These are phyloP conservation scores for Backusella australiensis DNA, from an alignment of 192 early-diverging fungal genomes.

Conservation along the genomic window DNA sequence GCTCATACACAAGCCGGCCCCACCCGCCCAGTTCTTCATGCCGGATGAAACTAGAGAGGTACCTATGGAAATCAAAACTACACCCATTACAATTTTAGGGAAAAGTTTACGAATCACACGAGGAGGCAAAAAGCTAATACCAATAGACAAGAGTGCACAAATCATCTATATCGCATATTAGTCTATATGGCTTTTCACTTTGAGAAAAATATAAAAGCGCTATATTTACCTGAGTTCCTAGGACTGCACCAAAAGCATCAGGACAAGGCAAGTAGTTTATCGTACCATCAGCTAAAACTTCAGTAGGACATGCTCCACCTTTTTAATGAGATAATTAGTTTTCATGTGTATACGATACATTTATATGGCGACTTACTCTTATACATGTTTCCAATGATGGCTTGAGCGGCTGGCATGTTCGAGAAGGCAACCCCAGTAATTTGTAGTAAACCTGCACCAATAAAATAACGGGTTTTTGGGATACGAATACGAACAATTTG, in stretches of 20 bases:
- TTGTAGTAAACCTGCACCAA: constrained; percentile 35
- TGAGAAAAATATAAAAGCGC: background rate
- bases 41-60: constrained; percentile 44
- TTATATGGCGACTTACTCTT: background rate
- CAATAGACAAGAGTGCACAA: constrained; percentile 44
- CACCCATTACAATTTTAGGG: constrained; percentile 56
- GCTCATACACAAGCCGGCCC: constrained; percentile 41
- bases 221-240: constrained; percentile 37
- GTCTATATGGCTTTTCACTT: background rate
- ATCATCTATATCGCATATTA: constrained; percentile 31
- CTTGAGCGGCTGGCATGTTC: constrained; percentile 47
- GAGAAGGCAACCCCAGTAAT: constrained; percentile 57
- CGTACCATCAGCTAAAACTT: constrained; percentile 31
- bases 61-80: constrained; percentile 49
- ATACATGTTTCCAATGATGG: constrained; percentile 37
- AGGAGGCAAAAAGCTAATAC: constrained; percentile 49
- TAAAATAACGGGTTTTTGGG: constrained; percentile 28
- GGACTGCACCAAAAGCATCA: constrained; percentile 48
- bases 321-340: background rate
- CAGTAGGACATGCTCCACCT: constrained; percentile 23
- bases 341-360: background rate
- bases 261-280: constrained; percentile 42
- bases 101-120: constrained; percentile 46
- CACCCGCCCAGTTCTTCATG: constrained; percentile 52
- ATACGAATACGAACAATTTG: constrained; percentile 46